Conservation (phyloP, 345 rosid species). For the Citrus sinensis region DNA sequence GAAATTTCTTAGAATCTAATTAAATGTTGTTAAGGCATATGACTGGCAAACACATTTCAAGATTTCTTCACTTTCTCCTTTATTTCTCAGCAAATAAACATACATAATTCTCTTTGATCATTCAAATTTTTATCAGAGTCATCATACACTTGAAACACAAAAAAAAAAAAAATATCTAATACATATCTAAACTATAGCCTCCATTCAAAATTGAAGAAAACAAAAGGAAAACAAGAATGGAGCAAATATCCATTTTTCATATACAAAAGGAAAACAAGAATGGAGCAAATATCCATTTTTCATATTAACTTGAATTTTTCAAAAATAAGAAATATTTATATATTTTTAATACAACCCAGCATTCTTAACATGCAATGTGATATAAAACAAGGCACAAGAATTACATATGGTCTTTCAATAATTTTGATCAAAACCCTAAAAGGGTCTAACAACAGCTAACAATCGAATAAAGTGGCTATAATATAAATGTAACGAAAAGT, state of each 20-base stretch:
- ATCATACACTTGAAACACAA: slow-evolving; percentile 12
- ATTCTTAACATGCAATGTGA: neutral
- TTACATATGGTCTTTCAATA: neutral
- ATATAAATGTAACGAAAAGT: neutral
- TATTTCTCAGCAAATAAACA: slow-evolving; percentile 16
- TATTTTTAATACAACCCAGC: neutral
- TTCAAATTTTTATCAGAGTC: slow-evolving; percentile 8
- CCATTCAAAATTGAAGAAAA: neutral
- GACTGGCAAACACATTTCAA: neutral
- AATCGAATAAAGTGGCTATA: slow-evolving; percentile 2
- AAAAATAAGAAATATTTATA: neutral
- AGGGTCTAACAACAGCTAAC: slow-evolving; percentile 9
- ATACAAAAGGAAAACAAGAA: neutral
- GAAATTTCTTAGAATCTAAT: neutral
- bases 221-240: neutral
- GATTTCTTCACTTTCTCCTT: neutral
- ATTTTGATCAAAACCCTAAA: slow-evolving; percentile 17
- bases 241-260: slow-evolving; percentile 5
- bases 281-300: slow-evolving; percentile 1
- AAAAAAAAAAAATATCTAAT: neutral
- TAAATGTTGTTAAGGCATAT: neutral
- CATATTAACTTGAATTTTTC: slow-evolving; percentile 8
- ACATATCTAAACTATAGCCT: slow-evolving; percentile 1
- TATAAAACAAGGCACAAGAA: neutral
- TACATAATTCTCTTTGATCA: neutral